Percentiles rank a stretch among this genome's conserved stretches.
Evolutionary conservation across 768 basidiomycete species (phyloP).

Genomic region (Xanthoconium stramineum): DNA sequence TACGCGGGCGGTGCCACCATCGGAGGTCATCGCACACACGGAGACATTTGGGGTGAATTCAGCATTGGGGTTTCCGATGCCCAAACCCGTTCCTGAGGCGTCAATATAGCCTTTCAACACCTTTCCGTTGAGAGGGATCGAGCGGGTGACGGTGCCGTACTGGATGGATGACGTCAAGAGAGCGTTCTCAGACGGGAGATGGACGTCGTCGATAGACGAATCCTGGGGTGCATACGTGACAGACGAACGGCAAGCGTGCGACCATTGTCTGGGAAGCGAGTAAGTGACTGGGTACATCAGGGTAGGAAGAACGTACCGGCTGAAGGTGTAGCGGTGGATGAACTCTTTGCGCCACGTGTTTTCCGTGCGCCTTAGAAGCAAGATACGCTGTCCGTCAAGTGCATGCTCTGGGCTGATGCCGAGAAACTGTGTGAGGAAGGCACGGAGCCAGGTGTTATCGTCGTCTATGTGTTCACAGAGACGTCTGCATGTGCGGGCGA

Average conservation of each 20-base stretch:
- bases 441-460: slow-evolving; percentile 78
- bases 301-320: slow-evolving; percentile 40
- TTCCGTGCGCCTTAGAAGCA: slow-evolving; percentile 56
- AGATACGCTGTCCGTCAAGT: slow-evolving; percentile 40
- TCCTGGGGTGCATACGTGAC: slow-evolving; percentile 64
- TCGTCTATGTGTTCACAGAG: slow-evolving; percentile 67
- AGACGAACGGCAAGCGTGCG: slow-evolving; percentile 54
- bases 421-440: slow-evolving; percentile 66
- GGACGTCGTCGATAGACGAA: slow-evolving; percentile 53
- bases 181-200: slow-evolving; percentile 53
- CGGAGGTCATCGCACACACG: slow-evolving; percentile 53
- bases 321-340: slow-evolving; percentile 50
- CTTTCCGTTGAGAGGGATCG: slow-evolving; percentile 65
- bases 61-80: slow-evolving; percentile 70
- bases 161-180: slow-evolving; percentile 62
- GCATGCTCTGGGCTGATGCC: slow-evolving; percentile 64
- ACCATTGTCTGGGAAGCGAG: slow-evolving; percentile 58
- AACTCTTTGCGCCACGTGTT: slow-evolving; percentile 71
- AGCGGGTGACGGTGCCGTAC: slow-evolving; percentile 72
- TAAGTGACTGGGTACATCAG: not conserved
- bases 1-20: slow-evolving; percentile 62
- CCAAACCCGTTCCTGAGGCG: slow-evolving; percentile 54
- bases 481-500: slow-evolving; percentile 49
- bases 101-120: slow-evolving; percentile 69
- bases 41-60: slow-evolving; percentile 71